These are phyloP conservation scores for Pseudogymnoascus sp. DNA, from an alignment of 2,329 filamentous ascomycete genomes.

Conservation along the genomic window DNA sequence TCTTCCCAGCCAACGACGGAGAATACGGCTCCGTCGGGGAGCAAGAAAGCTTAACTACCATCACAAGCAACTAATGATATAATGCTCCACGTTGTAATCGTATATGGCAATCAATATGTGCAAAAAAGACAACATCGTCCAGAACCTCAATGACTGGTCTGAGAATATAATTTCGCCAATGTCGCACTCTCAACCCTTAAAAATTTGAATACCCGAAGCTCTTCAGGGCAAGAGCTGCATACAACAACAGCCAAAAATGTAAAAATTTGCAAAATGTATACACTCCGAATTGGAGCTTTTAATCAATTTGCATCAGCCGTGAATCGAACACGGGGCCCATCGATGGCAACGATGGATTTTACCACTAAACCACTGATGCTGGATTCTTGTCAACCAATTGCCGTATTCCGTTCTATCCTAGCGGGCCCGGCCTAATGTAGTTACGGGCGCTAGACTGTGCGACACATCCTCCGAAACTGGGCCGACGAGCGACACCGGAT, in stretches of 20 bases:
- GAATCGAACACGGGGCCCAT: constrained; percentile 31
- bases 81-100: neutral
- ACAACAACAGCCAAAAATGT: neutral
- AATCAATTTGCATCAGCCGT: constrained; percentile 14
- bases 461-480: constrained; percentile 24
- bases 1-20: neutral
- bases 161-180: neutral
- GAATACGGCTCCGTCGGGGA: neutral
- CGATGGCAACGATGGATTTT: constrained; percentile 32
- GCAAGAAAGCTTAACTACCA: neutral
- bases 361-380: constrained; percentile 1
- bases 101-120: neutral
- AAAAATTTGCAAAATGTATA: neutral
- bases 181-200: neutral
- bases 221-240: neutral
- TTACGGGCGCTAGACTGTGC: constrained; percentile 13
- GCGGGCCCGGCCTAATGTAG: too few species aligned
- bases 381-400: too few species aligned
- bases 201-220: neutral
- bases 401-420: too few species aligned
- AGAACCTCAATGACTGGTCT: neutral
- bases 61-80: neutral
- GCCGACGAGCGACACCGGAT: constrained; percentile 22
- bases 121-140: neutral
- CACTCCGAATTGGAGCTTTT: neutral